Evolutionary conservation across 805 yeast genomes (phyloP), one percentile per base, ranked within the genome.

Genomic region (Candida glaebosa): DNA sequence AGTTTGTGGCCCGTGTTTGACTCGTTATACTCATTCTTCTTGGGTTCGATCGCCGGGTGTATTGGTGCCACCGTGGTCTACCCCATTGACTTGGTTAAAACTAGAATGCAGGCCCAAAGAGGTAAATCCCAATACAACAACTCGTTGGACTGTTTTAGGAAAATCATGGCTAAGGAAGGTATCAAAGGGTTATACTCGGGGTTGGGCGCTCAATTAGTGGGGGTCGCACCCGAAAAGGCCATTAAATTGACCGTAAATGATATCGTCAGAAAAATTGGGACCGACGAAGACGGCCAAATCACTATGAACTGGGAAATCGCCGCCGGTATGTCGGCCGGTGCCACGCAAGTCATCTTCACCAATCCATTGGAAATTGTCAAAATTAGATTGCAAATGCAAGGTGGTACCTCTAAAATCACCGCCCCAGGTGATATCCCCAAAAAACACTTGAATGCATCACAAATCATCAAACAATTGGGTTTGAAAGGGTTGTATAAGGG

Each of bases 211-310:
- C 98, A 93, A 65, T 71, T 91, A 55, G 80, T 93, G 37, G 99
- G 99, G 51, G 98, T 91, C 39, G 98, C 98, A 0, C 99, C 99
- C 2, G 99, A 91, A 63, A 91, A 91, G 71, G 98, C 98, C 34
- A 91, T 91, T 56, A 91, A 91, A 67, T 78, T 91, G 50, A 90
- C 98, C 0, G 95, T 91, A 31, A 91, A 91, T 65, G 99, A 91
- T 60, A 69, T 86, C 42, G 82, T 89, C 43, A 78, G 98, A 54
- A 81, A 82, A 20, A 72, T 79, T 41, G 81, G 91, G 47, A 75
- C 87, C 28, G 58, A 60, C 16, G 65, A 59, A n/a, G 48, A 50
- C 20, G 73, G 74, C 15, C 39, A 51, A 37, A 70, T 70, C 47
- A 58, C 73, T 30, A 62, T 73, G 67, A 67, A 74, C 35, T 76